Evolutionary conservation across 306 rosid genomes (phyloP).

Genomic region (Acacia melanoxylon): DNA sequence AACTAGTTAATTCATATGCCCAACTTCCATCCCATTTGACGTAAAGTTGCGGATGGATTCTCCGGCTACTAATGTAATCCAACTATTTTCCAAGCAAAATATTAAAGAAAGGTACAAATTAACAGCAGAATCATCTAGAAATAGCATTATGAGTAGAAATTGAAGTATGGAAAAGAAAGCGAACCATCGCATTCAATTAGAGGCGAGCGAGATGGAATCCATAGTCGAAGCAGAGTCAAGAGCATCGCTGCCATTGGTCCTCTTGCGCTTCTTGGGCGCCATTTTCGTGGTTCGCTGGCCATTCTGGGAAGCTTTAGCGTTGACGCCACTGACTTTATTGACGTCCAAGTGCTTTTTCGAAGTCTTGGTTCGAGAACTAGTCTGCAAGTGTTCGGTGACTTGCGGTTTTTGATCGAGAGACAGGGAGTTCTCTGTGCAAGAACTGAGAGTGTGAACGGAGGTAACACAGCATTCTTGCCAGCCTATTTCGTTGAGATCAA

Average conservation of each 20-base stretch:
- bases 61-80: neutral
- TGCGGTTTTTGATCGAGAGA: conserved; percentile 21
- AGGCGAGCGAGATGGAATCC: conserved; percentile 48
- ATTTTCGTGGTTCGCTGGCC: conserved; percentile 14
- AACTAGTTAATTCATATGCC: neutral
- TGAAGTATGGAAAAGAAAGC: neutral
- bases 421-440: conserved; percentile 29
- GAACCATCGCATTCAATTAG: conserved; percentile 33
- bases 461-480: conserved; percentile 90
- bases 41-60: neutral
- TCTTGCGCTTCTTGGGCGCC: conserved; percentile 47
- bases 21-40: neutral
- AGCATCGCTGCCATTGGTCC: neutral
- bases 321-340: conserved; percentile 2
- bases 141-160: neutral
- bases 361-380: neutral
- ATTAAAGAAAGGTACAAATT: neutral
- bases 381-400: neutral
- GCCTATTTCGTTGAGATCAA: conserved; percentile 58
- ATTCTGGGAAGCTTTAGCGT: neutral
- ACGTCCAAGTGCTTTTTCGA: neutral
- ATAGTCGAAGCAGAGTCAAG: conserved; percentile 24
- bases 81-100: neutral
- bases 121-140: neutral
- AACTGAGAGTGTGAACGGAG: conserved; percentile 49